A percentile compares a stretch with the other conserved stretches of the same genome.
Evolutionary conservation across 257 asterid genomes (phyloP).

Genomic region (Solanum medicagineum): DNA sequence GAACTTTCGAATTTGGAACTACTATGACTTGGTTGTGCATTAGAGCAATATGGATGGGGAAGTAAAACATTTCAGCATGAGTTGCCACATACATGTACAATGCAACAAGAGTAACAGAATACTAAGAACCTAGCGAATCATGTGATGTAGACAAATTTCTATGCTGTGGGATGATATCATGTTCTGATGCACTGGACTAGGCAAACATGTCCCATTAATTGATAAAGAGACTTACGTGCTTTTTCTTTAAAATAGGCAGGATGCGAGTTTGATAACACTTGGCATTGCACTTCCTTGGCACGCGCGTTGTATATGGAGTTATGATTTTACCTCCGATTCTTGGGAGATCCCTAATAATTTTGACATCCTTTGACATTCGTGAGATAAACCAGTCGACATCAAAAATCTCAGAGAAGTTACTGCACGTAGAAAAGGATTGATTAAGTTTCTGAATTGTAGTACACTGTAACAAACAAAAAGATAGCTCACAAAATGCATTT

Average conservation of each 20-base stretch:
- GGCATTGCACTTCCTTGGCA: constrained; percentile 56
- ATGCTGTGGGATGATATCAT: not conserved
- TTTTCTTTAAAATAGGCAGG: constrained; percentile 41
- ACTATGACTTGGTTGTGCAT: not conserved
- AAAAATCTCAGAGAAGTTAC: constrained; percentile 72
- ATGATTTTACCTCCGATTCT: constrained; percentile 23
- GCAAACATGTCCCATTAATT: not conserved
- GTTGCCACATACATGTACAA: not conserved
- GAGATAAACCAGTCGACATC: constrained; percentile 46
- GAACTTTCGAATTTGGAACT: not conserved
- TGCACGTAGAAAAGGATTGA: constrained; percentile 17
- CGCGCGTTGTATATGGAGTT: constrained; percentile 29
- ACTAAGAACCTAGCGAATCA: not conserved
- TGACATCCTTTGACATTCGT: constrained; percentile 36
- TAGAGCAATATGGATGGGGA: not conserved
- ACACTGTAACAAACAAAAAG: not conserved
- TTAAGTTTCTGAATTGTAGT: not conserved
- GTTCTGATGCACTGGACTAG: not conserved
- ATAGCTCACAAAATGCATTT: not conserved
- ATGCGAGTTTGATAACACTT: constrained; percentile 51
- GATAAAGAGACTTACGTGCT: constrained; percentile 31
- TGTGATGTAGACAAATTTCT: not conserved
- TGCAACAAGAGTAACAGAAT: not conserved
- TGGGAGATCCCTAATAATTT: constrained; percentile 41
- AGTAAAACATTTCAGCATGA: not conserved